Conservation (phyloP, 306 rosid genomes). For the Lagenaria siceraria region DNA sequence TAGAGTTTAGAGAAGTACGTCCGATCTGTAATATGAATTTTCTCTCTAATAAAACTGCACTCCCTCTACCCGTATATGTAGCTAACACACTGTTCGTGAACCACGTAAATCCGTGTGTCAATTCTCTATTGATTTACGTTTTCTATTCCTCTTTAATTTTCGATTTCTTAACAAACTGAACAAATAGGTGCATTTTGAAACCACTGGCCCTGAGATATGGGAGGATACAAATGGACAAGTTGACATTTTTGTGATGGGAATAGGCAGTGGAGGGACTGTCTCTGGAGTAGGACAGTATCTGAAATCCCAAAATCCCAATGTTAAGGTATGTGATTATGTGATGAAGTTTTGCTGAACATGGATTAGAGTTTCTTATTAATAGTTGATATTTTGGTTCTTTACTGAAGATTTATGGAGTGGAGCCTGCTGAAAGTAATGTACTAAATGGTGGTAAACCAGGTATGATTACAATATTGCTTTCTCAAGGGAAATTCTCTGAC, state of each 20-base stretch:
- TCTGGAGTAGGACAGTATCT: slow-evolving; percentile 95
- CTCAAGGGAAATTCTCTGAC: neutral
- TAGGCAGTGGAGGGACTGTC: slow-evolving; percentile 96
- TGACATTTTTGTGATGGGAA: slow-evolving; percentile 96
- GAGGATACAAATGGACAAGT: slow-evolving; percentile 89
- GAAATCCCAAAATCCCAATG: slow-evolving; percentile 76
- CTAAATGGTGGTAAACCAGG: slow-evolving; percentile 96
- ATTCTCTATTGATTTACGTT: too few relatives aligned
- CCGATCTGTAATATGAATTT: too few relatives aligned
- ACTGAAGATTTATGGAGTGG: slow-evolving; percentile 68
- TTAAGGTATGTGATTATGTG: slow-evolving; percentile 34
- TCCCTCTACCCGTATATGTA: too few relatives aligned
- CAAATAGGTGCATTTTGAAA: slow-evolving; percentile 79
- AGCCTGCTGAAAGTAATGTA: slow-evolving; percentile 83
- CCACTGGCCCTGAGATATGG: slow-evolving; percentile 99
- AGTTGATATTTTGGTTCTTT: neutral
- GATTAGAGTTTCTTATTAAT: neutral
- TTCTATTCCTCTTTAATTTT: too few relatives aligned
- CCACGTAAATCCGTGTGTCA: too few relatives aligned
- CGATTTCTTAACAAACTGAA: neutral
- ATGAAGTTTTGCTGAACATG: neutral
- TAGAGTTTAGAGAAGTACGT: too few relatives aligned
- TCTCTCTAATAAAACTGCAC: too few relatives aligned
- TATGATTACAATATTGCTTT: neutral
- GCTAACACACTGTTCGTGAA: too few relatives aligned